These are phyloP conservation scores for Leccinum variicolor DNA, from an alignment of 768 basidiomycete species.

Conservation along the genomic window DNA sequence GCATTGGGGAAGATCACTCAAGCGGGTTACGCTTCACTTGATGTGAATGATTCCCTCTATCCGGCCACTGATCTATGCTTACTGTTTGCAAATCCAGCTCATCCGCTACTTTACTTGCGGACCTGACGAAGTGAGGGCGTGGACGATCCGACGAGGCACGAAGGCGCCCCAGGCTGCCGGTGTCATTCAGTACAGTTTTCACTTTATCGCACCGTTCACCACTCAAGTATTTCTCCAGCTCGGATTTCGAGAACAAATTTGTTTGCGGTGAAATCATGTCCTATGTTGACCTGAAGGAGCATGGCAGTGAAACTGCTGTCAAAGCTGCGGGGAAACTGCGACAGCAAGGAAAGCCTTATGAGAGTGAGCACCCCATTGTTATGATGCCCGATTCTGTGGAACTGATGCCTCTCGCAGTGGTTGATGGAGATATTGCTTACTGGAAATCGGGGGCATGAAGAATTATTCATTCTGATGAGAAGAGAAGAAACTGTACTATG, in stretches of 20 bases:
- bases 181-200: conserved; percentile 80
- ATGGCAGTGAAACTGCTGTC: conserved; percentile 86
- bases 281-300: conserved; percentile 85
- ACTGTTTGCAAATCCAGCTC: conserved; percentile 45
- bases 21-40: conserved; percentile 84
- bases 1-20: conserved; percentile 92
- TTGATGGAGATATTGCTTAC: conserved; percentile 88
- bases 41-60: conserved; percentile 46
- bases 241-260: conserved; percentile 97
- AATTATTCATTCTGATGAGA: not conserved
- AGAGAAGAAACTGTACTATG: conserved; percentile 6
- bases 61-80: not conserved
- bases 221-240: conserved; percentile 40
- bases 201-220: not conserved
- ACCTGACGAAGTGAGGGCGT: conserved; percentile 94
- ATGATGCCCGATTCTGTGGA: not conserved
- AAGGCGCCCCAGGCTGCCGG: conserved; percentile 98
- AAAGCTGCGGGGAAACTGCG: conserved; percentile 94
- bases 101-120: conserved; percentile 98
- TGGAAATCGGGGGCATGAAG: conserved; percentile 73
- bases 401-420: conserved; percentile 45
- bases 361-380: conserved; percentile 54
- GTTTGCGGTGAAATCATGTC: conserved; percentile 97
- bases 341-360: conserved; percentile 97
- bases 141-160: conserved; percentile 92